A percentile compares a stretch with the other conserved stretches of the same genome.
Conservation (phyloP, 768 basidiomycete species). For the Trametopsis cervina region DNA sequence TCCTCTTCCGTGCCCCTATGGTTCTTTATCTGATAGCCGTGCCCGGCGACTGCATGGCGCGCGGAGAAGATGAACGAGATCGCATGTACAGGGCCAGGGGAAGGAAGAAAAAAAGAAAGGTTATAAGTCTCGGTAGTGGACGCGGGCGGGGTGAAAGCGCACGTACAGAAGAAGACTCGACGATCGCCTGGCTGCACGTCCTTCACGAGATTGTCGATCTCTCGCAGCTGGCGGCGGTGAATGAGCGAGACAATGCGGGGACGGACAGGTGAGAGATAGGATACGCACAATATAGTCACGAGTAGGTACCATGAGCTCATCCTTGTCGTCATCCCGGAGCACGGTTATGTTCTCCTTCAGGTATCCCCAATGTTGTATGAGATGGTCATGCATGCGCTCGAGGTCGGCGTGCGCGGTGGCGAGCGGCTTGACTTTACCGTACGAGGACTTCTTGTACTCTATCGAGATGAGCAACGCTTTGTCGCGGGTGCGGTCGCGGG, state of each 20-base stretch:
- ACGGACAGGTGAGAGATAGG: background rate
- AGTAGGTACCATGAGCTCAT: slow-evolving; percentile 10
- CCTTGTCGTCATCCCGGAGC: slow-evolving; percentile 8
- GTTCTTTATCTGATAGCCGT: slow-evolving; percentile 4
- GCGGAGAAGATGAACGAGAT: no score
- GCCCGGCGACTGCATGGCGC: slow-evolving; percentile 4
- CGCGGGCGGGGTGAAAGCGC: background rate
- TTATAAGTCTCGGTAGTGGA: background rate
- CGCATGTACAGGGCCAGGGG: no score
- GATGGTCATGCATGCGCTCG: slow-evolving; percentile 5
- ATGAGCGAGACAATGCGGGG: background rate
- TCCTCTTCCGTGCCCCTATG: background rate
- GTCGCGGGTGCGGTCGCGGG: slow-evolving; percentile 1
- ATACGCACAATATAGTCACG: slow-evolving; percentile 11
- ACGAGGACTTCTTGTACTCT: background rate
- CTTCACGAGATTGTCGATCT: slow-evolving; percentile 12
- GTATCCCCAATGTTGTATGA: slow-evolving; percentile 10
- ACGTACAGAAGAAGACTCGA: slow-evolving; percentile 22
- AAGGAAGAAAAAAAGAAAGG: no score
- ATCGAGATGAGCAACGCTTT: slow-evolving; percentile 17
- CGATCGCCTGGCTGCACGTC: slow-evolving; percentile 18
- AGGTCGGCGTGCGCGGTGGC: slow-evolving; percentile 13
- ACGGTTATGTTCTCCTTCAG: slow-evolving; percentile 11
- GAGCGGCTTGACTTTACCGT: slow-evolving; percentile 2
- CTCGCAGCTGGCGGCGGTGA: slow-evolving; percentile 12